A percentile compares a stretch with the other conserved stretches of the same genome.
Evolutionary conservation across 805 yeast genomes (phyloP).

Genomic region (Scheffersomyces stipitis): DNA sequence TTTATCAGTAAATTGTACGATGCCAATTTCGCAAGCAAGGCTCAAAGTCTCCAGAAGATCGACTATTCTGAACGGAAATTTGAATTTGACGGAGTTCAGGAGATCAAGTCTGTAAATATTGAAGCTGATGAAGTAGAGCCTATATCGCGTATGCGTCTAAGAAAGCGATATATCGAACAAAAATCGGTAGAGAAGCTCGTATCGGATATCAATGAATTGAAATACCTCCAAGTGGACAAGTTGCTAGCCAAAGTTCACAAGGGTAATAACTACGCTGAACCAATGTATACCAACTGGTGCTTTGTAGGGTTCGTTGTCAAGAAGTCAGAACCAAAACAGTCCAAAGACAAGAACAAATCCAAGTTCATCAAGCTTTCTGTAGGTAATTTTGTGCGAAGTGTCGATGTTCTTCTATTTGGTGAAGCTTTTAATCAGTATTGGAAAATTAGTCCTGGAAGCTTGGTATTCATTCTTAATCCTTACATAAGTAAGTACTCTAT

Average conservation of each 20-base stretch:
- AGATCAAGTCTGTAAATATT: conserved; percentile 6
- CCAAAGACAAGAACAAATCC: conserved; percentile 36
- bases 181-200: conserved; percentile 38
- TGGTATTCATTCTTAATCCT: conserved; percentile 78
- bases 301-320: conserved; percentile 64
- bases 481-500: conserved; percentile 36
- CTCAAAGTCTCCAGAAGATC: conserved; percentile 8
- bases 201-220: conserved; percentile 36
- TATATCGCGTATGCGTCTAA: conserved; percentile 15
- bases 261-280: conserved; percentile 63
- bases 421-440: conserved; percentile 68
- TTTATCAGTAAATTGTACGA: conserved; percentile 20
- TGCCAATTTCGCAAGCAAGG: conserved; percentile 6
- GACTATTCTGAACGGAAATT: conserved; percentile 25
- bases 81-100: conserved; percentile 18
- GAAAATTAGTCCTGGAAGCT: conserved; percentile 72
- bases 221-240: conserved; percentile 57
- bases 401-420: conserved; percentile 66
- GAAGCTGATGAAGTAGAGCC: conserved; percentile 21
- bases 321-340: conserved; percentile 53
- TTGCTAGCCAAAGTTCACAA: conserved; percentile 65
- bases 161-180: conserved; percentile 27
- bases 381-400: conserved; percentile 63
- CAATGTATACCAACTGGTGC: conserved; percentile 76
- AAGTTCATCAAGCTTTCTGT: conserved; percentile 63